phyloP scores from a whole-genome alignment of 352 stramenopile genomes.

The Globisporangium iwayamae region DNA sequence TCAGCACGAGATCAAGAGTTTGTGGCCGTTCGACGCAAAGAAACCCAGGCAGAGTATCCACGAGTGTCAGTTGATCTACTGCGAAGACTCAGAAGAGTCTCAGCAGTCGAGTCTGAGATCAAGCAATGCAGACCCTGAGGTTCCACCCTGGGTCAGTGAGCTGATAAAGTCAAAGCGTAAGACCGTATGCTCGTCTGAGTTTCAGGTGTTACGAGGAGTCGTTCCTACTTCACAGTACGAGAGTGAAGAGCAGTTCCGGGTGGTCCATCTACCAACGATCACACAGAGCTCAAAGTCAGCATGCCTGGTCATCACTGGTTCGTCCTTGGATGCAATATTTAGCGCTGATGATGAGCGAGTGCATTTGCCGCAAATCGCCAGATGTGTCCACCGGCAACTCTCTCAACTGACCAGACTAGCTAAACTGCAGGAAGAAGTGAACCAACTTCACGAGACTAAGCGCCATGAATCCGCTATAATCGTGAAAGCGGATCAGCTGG shows the following conservation, averaged over 20 bases:
- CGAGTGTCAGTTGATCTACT: conserved; percentile 5
- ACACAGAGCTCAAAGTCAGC: neutral
- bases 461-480: neutral
- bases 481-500: neutral
- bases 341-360: conserved; percentile 9
- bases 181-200: neutral
- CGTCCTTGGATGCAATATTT: conserved; percentile 9
- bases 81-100: neutral
- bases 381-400: neutral
- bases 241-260: conserved; percentile 7
- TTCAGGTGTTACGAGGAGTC: conserved; percentile 1
- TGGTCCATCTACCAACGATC: neutral
- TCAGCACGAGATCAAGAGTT: conserved; percentile 2
- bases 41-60: neutral
- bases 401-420: conserved; percentile 1
- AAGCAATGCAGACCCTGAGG: neutral
- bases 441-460: neutral
- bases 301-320: conserved; percentile 2
- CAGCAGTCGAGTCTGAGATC: neutral
- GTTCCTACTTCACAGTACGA: neutral
- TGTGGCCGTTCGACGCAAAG: conserved; percentile 7
- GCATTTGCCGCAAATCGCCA: conserved; percentile 12
- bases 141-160: conserved; percentile 4
- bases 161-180: neutral
- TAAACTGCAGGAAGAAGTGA: neutral